Conservation (phyloP, 2,329 filamentous ascomycete species). For the Fonsecaea monophora region DNA sequence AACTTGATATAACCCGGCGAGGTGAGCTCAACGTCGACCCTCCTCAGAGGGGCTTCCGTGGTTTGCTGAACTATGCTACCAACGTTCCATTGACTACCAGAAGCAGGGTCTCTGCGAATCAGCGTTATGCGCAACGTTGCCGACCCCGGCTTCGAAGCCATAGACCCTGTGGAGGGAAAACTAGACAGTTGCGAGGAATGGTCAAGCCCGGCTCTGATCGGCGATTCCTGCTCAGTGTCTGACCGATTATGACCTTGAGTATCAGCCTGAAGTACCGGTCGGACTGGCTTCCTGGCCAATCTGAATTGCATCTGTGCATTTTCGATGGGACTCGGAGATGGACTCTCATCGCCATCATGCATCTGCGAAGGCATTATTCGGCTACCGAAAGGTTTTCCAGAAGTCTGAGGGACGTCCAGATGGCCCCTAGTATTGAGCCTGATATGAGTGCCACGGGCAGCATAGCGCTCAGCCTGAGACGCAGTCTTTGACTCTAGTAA, state of each 20-base stretch:
- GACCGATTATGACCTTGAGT: background rate
- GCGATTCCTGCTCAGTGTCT: background rate
- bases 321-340: slow-evolving; percentile 12
- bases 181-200: background rate
- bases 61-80: slow-evolving; percentile 63
- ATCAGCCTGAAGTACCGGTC: slow-evolving; percentile 7
- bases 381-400: slow-evolving; percentile 35
- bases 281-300: slow-evolving; percentile 30
- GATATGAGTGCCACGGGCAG: slow-evolving; percentile 31
- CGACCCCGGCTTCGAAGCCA: background rate
- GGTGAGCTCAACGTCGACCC: slow-evolving; percentile 61
- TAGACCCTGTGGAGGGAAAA: background rate
- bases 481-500: slow-evolving; percentile 19
- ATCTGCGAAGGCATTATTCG: slow-evolving; percentile 26
- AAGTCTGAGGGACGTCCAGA: background rate
- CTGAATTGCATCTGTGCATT: slow-evolving; percentile 17
- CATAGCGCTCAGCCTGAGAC: slow-evolving; percentile 33
- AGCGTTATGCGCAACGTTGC: slow-evolving; percentile 56
- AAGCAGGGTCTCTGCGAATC: slow-evolving; percentile 74
- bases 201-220: background rate
- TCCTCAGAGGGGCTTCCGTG: slow-evolving; percentile 26
- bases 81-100: slow-evolving; percentile 76
- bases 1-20: slow-evolving; percentile 68
- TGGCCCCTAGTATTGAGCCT: slow-evolving; percentile 26
- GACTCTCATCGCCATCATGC: background rate